Evolutionary conservation across 2,329 filamentous ascomycete species (phyloP).

Genomic region (Colletotrichum sp.): DNA sequence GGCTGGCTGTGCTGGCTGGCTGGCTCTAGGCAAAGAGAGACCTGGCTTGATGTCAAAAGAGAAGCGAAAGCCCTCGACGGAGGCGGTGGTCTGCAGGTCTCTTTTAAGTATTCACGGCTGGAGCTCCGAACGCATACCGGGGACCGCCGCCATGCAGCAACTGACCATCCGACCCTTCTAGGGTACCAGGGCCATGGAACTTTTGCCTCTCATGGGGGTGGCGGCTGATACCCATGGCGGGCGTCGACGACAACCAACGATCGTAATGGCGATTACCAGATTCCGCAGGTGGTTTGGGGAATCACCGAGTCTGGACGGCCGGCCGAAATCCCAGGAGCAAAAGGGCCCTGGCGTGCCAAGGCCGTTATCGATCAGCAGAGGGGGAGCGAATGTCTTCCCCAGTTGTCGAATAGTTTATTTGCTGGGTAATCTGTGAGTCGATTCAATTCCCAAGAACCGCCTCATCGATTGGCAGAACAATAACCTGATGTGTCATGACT

Average conservation of each 20-base stretch:
- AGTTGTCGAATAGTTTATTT: constrained; percentile 8
- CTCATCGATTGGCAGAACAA: not conserved
- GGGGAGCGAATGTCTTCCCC: not conserved
- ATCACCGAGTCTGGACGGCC: not conserved
- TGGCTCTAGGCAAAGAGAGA: not conserved
- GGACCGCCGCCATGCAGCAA: not conserved
- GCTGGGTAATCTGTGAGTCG: constrained; percentile 7
- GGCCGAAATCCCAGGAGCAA: not conserved
- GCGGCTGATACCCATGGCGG: not conserved
- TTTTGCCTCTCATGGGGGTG: constrained; percentile 9
- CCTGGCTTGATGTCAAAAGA: not conserved
- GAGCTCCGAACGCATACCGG: not conserved
- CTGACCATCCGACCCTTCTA: not conserved
- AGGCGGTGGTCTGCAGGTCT: not conserved
- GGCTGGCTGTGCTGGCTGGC: constrained; percentile 8
- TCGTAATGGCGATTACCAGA: not conserved
- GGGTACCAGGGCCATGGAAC: not conserved
- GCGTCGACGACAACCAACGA: not conserved
- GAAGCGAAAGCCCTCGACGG: not conserved
- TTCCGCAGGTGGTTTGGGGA: not conserved
- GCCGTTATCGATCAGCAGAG: not conserved
- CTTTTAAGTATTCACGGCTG: not conserved
- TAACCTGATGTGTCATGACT: not conserved
- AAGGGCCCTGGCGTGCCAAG: not conserved
- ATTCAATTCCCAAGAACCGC: not conserved